A percentile compares a stretch with the other conserved stretches of the same genome.
Evolutionary conservation across 306 rosid genomes (phyloP).

Genomic region (Acacia confusa): DNA sequence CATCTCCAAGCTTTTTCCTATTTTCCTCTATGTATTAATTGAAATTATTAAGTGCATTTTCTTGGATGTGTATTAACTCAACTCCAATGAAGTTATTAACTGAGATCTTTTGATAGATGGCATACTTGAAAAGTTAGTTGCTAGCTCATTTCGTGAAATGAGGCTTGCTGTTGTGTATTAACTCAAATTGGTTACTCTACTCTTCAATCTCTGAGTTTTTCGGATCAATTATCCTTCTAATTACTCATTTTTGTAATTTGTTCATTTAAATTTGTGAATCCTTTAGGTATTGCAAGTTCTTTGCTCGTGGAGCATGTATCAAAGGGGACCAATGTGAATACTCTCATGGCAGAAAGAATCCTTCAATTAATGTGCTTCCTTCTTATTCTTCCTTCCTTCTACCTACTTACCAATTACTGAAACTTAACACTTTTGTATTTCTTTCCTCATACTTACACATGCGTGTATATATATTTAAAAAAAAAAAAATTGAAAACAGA

Average conservation of each 20-base stretch:
- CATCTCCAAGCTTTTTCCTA: not conserved
- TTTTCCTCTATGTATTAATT: not conserved
- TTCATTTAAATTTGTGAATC: not conserved
- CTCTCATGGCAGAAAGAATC: conserved; percentile 13
- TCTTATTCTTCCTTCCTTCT: not conserved
- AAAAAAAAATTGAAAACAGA: conserved; percentile 37
- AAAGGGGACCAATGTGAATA: conserved; percentile 25
- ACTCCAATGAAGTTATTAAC: not conserved
- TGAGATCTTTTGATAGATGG: not conserved
- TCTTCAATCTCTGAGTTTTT: not conserved
- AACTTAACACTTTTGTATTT: not conserved
- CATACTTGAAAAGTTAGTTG: not conserved
- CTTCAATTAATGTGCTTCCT: conserved; percentile 51
- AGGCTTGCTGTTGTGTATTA: not conserved
- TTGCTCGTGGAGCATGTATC: conserved; percentile 13
- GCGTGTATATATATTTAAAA: not conserved
- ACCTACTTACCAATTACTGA: not conserved
- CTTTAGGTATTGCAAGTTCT: conserved; percentile 17
- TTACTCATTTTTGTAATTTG: not conserved
- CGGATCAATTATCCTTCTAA: not conserved
- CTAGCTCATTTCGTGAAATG: not conserved
- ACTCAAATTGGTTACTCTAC: not conserved
- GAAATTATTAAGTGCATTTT: not conserved
- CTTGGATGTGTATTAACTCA: not conserved
- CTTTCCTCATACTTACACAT: not conserved